These are phyloP conservation scores for Cordyceps fumosorosea DNA, from an alignment of 2,329 filamentous ascomycete species.

Conservation along the genomic window DNA sequence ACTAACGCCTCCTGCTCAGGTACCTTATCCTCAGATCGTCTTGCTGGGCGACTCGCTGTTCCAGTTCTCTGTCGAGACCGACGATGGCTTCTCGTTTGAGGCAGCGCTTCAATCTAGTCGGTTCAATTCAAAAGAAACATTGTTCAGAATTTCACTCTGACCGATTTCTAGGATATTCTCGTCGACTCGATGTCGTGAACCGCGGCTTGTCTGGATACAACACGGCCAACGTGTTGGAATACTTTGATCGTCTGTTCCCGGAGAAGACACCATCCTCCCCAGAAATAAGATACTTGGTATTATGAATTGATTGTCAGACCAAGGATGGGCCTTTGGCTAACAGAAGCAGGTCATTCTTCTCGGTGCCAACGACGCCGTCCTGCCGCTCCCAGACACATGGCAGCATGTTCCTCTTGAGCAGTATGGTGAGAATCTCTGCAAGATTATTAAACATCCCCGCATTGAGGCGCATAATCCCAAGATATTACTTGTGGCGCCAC, in stretches of 20 bases:
- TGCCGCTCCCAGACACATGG: constrained; percentile 52
- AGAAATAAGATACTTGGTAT: constrained; percentile 61
- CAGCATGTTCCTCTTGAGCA: constrained; percentile 74
- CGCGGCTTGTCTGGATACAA: constrained; percentile 84
- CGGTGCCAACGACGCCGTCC: constrained; percentile 82
- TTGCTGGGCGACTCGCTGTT: constrained; percentile 90
- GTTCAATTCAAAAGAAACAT: background rate
- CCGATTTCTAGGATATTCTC: constrained; percentile 54
- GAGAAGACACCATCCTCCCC: constrained; percentile 49
- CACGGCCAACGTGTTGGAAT: constrained; percentile 63
- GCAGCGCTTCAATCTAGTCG: constrained; percentile 62
- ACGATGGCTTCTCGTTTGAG: constrained; percentile 67
- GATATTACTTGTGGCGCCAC: constrained; percentile 74
- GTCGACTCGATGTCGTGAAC: constrained; percentile 80
- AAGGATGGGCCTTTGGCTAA: constrained; percentile 15
- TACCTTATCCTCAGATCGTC: constrained; percentile 64
- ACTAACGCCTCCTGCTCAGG: constrained; percentile 24
- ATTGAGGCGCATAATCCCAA: constrained; percentile 64
- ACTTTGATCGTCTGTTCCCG: constrained; percentile 66
- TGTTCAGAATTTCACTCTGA: background rate
- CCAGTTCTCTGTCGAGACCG: constrained; percentile 55
- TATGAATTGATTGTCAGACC: background rate
- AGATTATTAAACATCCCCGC: constrained; percentile 65
- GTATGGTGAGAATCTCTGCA: constrained; percentile 66
- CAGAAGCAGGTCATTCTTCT: constrained; percentile 63